Base-by-base conservation (phyloP, 306 rosid species). In the Acmispon strigosus region DNA sequence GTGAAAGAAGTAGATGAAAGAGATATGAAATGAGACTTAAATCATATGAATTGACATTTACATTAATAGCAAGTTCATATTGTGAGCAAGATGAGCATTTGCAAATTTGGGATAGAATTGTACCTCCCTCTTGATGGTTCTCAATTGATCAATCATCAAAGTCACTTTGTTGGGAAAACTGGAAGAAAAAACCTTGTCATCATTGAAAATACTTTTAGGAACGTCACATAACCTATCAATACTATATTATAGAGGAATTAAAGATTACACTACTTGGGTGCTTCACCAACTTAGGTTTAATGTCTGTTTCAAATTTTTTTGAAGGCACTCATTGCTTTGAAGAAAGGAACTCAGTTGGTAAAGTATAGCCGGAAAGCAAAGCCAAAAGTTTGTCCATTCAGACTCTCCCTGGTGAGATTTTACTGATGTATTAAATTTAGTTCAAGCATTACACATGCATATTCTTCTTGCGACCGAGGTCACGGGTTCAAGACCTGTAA, bases 351-450 rank as follows among this genome's bases (percentile, higher is more conserved):
- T 70, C 90, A 83, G 47, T 60, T 90, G 70, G 72, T 85, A 70
- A 90, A 90, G 89, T 88, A 86, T 41, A 86, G 94, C 59, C 82
- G 89, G 20, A 81, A 90, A 81, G 87, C 92, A 11, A 90, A 85
- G 81, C 97, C 94, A 20, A 90, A 88, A 83, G 74, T 90, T 80
- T 74, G 86, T 76, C 80, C 85, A 51, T 90, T 93, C 82, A 84
- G 88, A 93, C 84, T 93, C 63, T 88, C 97, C 69, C 12, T 74
- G 71, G 94, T 88, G 59, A 88, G 90, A 66, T 57, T 73, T 78
- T 69, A 58, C 62, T 45, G 16, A 58, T 50, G 68, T 57, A 27
- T 58, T 13, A 13, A 52, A 52, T 61, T 48, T 2, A 18, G 24
- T 57, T 34, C 10, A 9, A 66, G 1, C 19, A 56, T 27, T 51